Percentiles rank a stretch among this genome's conserved stretches.
Conservation (phyloP, 2,329 filamentous ascomycete genomes). For the Claviceps pazoutovae region DNA sequence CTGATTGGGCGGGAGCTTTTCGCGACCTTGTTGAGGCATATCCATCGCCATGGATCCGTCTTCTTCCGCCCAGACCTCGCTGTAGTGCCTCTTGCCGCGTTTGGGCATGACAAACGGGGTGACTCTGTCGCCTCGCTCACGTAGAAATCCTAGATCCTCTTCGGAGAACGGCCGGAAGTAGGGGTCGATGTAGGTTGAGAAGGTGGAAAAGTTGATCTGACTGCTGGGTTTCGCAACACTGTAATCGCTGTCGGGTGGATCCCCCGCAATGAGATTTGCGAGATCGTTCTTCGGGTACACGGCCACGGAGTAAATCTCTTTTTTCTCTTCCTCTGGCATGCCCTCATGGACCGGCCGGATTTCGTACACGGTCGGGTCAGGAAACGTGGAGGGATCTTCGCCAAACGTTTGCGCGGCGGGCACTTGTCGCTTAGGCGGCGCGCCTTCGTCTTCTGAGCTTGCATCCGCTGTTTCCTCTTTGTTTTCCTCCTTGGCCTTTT, state of each 20-base stretch:
- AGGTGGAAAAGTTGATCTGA: slow-evolving; percentile 87
- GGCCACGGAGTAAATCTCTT: slow-evolving; percentile 76
- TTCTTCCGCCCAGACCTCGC: slow-evolving; percentile 86
- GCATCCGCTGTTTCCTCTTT: slow-evolving; percentile 31
- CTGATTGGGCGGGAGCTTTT: slow-evolving; percentile 64
- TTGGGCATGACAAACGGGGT: slow-evolving; percentile 77
- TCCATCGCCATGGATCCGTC: slow-evolving; percentile 70
- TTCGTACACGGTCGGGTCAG: slow-evolving; percentile 87
- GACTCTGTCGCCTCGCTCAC: slow-evolving; percentile 75
- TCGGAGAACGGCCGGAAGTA: slow-evolving; percentile 83
- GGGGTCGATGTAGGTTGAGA: slow-evolving; percentile 82
- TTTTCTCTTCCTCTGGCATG: slow-evolving; percentile 76
- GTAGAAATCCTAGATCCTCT: slow-evolving; percentile 84
- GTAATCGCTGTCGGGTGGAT: slow-evolving; percentile 87
- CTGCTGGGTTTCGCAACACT: slow-evolving; percentile 86
- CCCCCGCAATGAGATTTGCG: slow-evolving; percentile 71
- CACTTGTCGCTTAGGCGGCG: slow-evolving; percentile 46
- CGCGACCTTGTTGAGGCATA: slow-evolving; percentile 42
- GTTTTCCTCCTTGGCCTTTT: slow-evolving; percentile 30
- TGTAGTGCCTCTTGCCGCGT: slow-evolving; percentile 73
- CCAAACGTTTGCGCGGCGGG: slow-evolving; percentile 83
- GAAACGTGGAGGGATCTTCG: slow-evolving; percentile 79
- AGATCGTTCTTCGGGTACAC: slow-evolving; percentile 71
- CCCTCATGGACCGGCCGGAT: slow-evolving; percentile 60
- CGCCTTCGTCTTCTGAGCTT: slow-evolving; percentile 44